Evolutionary conservation across 257 asterid genomes (phyloP), one percentile per base, ranked within the genome.

Genomic region (Solanum medicagineum): DNA sequence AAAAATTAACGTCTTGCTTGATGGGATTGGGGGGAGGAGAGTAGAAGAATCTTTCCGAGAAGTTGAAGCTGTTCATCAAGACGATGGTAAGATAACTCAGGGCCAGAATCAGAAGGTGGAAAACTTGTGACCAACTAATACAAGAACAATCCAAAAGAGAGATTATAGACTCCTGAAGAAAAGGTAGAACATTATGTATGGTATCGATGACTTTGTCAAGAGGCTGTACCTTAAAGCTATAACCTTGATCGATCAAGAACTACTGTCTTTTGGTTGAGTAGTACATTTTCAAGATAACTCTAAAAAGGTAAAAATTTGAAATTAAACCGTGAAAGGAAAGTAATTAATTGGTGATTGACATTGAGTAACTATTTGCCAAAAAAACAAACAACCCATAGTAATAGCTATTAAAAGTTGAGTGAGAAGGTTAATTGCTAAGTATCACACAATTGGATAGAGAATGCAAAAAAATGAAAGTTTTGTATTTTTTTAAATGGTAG

Each of bases 241-340:
- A 97, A 84, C 99, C 98, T 89, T 97, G 98, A 90, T 97, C 98
- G 54, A 97, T 91, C 95, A 97, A 90, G 92, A 95, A 95, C 87
- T 97, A 98, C 90, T 97, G 99, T 85, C 98, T 92, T 90, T 97
- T 95, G 57, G 97, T 97, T 73, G 99, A 97, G 87, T 94, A 97
- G 85, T 92, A 97, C 99, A 29, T 29, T 29, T 29, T 0, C 29
- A 29, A 29, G 32, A 29, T 29, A 29, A 29, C 32, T 29, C 32
- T 3, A 29, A 29, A 29, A 29, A 29, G 32, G 36, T 32, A 32
- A 32, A 32, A 32, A 2, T 32, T 32, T 32, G 36, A 32, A 32
- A 32, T 32, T 32, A 32, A 32, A 3, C 4, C 4, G 36, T 32
- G 36, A 32, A 32, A 32, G 4, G 4, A 32, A 32, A 32, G 36